Conservation (phyloP, 169 alveolate species). For the Toxoplasma gondii region DNA sequence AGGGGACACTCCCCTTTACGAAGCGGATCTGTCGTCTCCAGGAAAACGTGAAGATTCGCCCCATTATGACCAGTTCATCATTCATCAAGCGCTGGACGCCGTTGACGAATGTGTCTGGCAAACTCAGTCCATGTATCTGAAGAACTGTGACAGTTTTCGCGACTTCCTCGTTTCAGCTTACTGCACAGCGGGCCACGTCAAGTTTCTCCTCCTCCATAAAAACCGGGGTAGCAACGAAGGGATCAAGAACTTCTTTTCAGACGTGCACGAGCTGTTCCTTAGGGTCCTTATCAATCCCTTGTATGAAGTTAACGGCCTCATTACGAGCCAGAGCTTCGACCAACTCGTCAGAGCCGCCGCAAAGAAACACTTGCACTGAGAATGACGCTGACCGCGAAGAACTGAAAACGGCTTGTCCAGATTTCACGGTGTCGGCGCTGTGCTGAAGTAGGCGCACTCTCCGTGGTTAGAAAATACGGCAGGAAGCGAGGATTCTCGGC, state of each 20-base stretch:
- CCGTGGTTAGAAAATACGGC: neutral
- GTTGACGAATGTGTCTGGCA: slow-evolving; percentile 85
- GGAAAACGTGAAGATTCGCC: slow-evolving; percentile 87
- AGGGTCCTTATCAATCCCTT: slow-evolving; percentile 73
- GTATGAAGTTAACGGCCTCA: slow-evolving; percentile 64
- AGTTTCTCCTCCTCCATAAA: slow-evolving; percentile 82
- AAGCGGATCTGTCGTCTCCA: slow-evolving; percentile 86
- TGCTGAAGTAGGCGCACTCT: neutral
- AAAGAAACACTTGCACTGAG: slow-evolving; percentile 48
- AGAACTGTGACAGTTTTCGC: slow-evolving; percentile 85
- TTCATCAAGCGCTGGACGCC: slow-evolving; percentile 88
- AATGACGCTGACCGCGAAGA: neutral
- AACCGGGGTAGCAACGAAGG: slow-evolving; percentile 73
- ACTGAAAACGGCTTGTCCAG: neutral
- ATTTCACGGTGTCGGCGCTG: neutral
- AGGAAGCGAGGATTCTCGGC: no score
- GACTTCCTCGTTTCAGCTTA: slow-evolving; percentile 87
- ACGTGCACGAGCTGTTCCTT: slow-evolving; percentile 85
- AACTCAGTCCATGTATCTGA: slow-evolving; percentile 79
- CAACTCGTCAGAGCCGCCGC: slow-evolving; percentile 66
- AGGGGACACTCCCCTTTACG: slow-evolving; percentile 88
- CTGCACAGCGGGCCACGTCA: slow-evolving; percentile 84
- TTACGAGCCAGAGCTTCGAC: slow-evolving; percentile 65
- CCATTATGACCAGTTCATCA: slow-evolving; percentile 87
- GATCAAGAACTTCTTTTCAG: slow-evolving; percentile 81